Conservation (phyloP, 2,329 filamentous ascomycete species). For the Septoria linicola region DNA sequence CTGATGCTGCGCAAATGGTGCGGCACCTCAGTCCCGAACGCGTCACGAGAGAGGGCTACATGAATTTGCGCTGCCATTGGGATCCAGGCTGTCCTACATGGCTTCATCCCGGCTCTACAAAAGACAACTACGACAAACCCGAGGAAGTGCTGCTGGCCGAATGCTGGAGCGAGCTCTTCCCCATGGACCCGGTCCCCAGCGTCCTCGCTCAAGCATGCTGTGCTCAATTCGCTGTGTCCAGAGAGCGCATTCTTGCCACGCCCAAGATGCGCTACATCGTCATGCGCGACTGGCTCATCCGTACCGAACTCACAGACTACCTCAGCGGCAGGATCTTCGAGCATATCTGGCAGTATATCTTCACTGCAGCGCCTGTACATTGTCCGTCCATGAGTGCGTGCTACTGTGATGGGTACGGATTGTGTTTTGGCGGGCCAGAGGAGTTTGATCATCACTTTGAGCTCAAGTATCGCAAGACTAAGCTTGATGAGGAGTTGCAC, state of each 20-base stretch:
- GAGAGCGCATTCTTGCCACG: conserved; percentile 56
- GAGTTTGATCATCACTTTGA: conserved; percentile 52
- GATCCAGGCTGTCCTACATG: conserved; percentile 56
- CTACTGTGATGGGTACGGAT: conserved; percentile 63
- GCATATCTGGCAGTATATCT: conserved; percentile 64
- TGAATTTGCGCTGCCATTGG: conserved; percentile 58
- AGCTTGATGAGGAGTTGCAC: conserved; percentile 44
- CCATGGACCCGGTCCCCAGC: conserved; percentile 46
- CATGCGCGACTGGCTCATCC: conserved; percentile 61
- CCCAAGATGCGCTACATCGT: conserved; percentile 56
- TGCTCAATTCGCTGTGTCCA: conserved; percentile 62
- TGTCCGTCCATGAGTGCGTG: conserved; percentile 57
- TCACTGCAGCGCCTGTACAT: conserved; percentile 51
- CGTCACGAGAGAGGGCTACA: conserved; percentile 52
- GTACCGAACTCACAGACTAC: conserved; percentile 56
- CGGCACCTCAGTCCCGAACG: conserved; percentile 46
- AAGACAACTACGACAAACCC: conserved; percentile 40
- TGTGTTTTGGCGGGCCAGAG: conserved; percentile 57
- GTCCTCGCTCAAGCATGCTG: conserved; percentile 63
- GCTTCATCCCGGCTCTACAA: conserved; percentile 50
- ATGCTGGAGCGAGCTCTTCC: conserved; percentile 51
- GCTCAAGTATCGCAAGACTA: conserved; percentile 44
- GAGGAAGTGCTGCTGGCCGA: conserved; percentile 48
- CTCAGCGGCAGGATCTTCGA: conserved; percentile 62
- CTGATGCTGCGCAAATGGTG: conserved; percentile 48